Evolutionary conservation across 257 asterid genomes (phyloP), one percentile per base, ranked within the genome.

Genomic region (Ilex asprella): DNA sequence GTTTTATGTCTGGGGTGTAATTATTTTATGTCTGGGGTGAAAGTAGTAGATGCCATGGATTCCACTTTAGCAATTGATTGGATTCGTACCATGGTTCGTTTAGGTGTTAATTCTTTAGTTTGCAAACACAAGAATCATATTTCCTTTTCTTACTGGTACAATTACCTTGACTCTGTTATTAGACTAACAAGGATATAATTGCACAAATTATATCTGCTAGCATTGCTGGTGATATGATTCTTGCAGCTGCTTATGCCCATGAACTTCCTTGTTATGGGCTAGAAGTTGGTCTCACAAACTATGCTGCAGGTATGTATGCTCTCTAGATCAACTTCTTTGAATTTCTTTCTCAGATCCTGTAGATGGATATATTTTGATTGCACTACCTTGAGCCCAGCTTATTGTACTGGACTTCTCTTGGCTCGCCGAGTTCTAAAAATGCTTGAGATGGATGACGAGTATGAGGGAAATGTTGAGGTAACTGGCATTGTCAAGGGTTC

Each of bases 401-500:
- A 84, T 64, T 82, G 89, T 43, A 84, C 95, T 2, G 96, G 95
- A 6, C 91, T 88, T 68, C 87, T 88, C 9, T 64, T 88, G 71
- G 95, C 93, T 54, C 79, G 95, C 52, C 90, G 96, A n/a, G 87
- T 74, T 61, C 70, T 86, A 62, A 82, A 84, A 60, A 77, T 52
- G n/a, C 90, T 88, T 62, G 93, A 88, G 70, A 73, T 88, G 85
- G 95, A 86, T 27, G 79, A 68, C 0, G 95, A 88, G 60, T 86
- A 86, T 49, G 59, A 82, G 71, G 95, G 95, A 58, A 86, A 86
- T 73, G 62, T 68, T 10, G 95, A 86, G 87, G 95, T 86, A 76
- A 32, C 60, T 27, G 39, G 41, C 13, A 3, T 55, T 57, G 11
- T 44, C 32, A 35, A 35, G 52, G 15, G 13, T 46, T 46, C n/a